phyloP scores from a whole-genome alignment of 108 stramenopile genomes.

The Pinguiococcus pyrenoidosus region DNA sequence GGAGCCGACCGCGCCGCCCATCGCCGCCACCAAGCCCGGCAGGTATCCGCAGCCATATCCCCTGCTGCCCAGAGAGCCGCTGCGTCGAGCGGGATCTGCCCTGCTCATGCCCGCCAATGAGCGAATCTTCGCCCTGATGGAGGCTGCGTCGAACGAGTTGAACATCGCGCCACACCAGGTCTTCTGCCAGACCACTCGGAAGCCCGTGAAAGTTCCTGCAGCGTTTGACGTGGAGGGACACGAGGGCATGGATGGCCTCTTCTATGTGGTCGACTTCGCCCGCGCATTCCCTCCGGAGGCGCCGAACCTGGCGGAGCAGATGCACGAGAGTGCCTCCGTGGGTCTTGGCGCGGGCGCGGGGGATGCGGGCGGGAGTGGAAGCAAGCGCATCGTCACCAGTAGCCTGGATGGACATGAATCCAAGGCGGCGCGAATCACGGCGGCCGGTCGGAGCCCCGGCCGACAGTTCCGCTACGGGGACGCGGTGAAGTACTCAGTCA shows the following conservation, averaged over 20 bases:
- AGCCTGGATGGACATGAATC: background rate
- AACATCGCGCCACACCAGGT: background rate
- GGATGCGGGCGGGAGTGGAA: slow-evolving; percentile 9
- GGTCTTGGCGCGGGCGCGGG: no score
- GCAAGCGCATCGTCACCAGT: background rate
- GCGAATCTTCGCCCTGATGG: no score
- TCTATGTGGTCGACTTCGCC: slow-evolving; percentile 22
- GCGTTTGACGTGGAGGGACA: slow-evolving; percentile 22
- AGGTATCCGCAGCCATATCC: no score
- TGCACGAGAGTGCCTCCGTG: no score
- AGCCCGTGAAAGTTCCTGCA: background rate
- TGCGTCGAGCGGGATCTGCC: no score
- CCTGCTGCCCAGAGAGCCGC: no score
- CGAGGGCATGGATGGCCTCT: slow-evolving; percentile 12
- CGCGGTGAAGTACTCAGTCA: no score
- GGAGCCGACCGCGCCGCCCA: no score
- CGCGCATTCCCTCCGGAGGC: slow-evolving; percentile 22
- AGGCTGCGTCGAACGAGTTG: background rate
- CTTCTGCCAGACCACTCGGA: slow-evolving; percentile 1
- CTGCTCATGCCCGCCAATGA: no score
- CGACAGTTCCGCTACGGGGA: no score
- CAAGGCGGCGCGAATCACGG: background rate
- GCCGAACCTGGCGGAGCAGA: slow-evolving; percentile 11
- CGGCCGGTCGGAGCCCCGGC: no score
- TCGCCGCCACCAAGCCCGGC: no score